Percentiles rank a stretch among this genome's conserved stretches.
phyloP scores from a whole-genome alignment of 208 protist species.

The Sergeia podlipaevii region DNA sequence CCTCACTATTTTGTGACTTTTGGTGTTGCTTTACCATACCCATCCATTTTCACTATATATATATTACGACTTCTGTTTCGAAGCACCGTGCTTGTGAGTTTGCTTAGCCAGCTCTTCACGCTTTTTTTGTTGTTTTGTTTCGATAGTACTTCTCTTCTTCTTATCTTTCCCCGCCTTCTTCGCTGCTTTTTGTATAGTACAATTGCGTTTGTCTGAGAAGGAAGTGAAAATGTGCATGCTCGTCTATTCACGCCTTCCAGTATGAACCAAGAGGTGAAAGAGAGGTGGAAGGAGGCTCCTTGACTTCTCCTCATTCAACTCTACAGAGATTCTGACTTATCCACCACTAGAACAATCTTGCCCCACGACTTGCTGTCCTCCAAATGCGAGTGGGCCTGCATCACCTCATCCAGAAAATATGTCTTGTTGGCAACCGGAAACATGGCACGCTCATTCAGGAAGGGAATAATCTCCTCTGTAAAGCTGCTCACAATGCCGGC shows the following conservation, averaged over 20 bases:
- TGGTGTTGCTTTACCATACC: no score
- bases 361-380: slow-evolving; percentile 57
- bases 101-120: no score
- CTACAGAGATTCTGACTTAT: slow-evolving; percentile 6
- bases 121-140: no score
- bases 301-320: not conserved
- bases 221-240: not conserved
- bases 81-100: no score
- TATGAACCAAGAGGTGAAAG: not conserved
- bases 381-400: slow-evolving; percentile 49
- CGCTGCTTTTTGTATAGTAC: no score
- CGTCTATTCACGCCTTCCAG: not conserved
- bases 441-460: slow-evolving; percentile 47
- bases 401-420: slow-evolving; percentile 65
- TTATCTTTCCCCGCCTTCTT: no score
- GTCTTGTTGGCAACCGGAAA: slow-evolving; percentile 57
- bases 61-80: no score
- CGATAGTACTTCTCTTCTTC: no score
- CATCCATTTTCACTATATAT: no score
- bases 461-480: slow-evolving; percentile 51
- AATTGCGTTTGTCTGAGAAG: no score
- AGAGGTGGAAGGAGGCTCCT: slow-evolving; percentile 1
- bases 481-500: slow-evolving; percentile 47
- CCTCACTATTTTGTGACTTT: no score
- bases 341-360: slow-evolving; percentile 60